These are phyloP conservation scores for Hypoxylon sp. DNA, from an alignment of 2,329 filamentous ascomycete genomes.

Conservation along the genomic window DNA sequence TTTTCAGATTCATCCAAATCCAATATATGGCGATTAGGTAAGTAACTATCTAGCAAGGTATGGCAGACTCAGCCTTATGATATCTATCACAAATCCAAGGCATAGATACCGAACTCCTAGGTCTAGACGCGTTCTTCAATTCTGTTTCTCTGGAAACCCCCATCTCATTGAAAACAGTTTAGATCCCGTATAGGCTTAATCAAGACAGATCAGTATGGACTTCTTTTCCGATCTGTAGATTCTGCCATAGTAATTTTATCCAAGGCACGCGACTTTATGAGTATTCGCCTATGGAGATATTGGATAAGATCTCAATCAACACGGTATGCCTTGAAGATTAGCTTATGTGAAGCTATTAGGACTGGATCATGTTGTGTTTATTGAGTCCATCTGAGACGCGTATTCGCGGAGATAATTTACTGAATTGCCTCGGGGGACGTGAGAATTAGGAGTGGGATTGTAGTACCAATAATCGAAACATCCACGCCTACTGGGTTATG, in stretches of 20 bases:
- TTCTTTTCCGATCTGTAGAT: not conserved
- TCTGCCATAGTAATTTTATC: not conserved
- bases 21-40: not conserved
- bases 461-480: not conserved
- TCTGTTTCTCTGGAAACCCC: not conserved
- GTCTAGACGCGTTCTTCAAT: not conserved
- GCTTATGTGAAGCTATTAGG: not conserved
- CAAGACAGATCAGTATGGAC: not conserved
- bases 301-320: not conserved
- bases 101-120: not conserved
- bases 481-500: not conserved
- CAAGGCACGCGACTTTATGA: not conserved
- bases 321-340: not conserved
- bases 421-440: not conserved
- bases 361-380: not conserved
- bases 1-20: not conserved
- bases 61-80: too few relatives aligned
- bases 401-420: not conserved
- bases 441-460: not conserved
- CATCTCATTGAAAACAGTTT: not conserved
- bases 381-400: not conserved
- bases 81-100: not conserved
- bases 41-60: too few relatives aligned
- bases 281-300: not conserved
- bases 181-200: not conserved